These are phyloP conservation scores for Cladosporium oxysporum DNA, from an alignment of 2,329 filamentous ascomycete species.

Conservation along the genomic window DNA sequence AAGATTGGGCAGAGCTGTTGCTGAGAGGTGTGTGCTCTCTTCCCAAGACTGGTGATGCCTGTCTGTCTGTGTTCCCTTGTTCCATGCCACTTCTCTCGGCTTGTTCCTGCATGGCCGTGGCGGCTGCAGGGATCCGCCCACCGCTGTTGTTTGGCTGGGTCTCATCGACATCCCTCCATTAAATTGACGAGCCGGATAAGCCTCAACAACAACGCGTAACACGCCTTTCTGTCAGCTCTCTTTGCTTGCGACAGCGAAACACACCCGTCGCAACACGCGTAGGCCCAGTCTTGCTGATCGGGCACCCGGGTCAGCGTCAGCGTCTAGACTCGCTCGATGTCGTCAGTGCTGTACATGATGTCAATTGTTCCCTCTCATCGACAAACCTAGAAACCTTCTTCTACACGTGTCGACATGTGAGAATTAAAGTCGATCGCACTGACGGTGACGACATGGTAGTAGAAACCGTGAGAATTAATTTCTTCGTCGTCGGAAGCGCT, in stretches of 20 bases:
- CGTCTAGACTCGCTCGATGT: neutral
- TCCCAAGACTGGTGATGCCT: constrained; percentile 1
- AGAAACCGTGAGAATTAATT: neutral
- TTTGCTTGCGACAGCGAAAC: neutral
- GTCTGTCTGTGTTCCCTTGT: neutral
- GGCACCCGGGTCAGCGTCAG: neutral
- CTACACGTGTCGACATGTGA: neutral
- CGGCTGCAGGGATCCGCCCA: constrained; percentile 13
- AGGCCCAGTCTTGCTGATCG: neutral
- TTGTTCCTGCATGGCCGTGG: constrained; percentile 12
- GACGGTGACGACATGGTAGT: neutral
- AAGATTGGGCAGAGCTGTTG: neutral
- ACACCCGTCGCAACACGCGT: neutral
- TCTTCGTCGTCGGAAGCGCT: neutral
- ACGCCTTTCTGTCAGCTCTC: neutral
- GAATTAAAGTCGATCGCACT: neutral
- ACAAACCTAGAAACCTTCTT: neutral
- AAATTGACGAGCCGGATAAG: neutral
- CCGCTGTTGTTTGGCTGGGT: constrained; percentile 4
- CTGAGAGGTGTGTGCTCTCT: neutral
- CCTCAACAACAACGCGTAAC: neutral
- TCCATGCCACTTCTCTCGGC: neutral
- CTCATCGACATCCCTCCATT: neutral
- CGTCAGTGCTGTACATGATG: neutral
- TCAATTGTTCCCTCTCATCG: neutral